Conservation (phyloP, 73 alveolate genomes). For the Symbiodinium natans region DNA sequence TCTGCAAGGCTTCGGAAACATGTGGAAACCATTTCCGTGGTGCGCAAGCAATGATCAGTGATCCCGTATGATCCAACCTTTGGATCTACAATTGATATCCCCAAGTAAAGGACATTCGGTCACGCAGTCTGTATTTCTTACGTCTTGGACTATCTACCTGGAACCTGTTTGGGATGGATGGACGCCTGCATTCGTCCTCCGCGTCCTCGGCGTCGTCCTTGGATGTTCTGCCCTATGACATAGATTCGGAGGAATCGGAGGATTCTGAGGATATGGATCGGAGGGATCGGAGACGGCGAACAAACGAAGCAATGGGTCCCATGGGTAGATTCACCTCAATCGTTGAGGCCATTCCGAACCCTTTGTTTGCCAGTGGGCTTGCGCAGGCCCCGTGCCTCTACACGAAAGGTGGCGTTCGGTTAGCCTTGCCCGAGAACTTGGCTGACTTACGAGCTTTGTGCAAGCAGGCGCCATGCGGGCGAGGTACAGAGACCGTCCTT, state of each 20-base stretch:
- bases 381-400: not conserved
- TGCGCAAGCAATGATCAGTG: too few species aligned
- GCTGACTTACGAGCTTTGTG: not conserved
- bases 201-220: not conserved
- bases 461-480: not conserved
- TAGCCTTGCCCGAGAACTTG: not conserved
- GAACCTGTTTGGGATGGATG: not conserved
- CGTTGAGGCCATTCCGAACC: slow-evolving; percentile 2
- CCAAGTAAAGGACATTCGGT: too few species aligned
- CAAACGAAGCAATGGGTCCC: not conserved
- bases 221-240: not conserved
- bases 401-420: not conserved
- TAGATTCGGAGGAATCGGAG: not conserved
- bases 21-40: too few species aligned
- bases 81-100: too few species aligned
- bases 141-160: too few species aligned
- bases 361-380: not conserved
- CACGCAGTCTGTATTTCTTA: too few species aligned
- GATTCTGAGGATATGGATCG: too few species aligned
- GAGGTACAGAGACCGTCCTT: not conserved
- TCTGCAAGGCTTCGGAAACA: too few species aligned
- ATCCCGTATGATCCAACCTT: too few species aligned
- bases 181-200: not conserved
- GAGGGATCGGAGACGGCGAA: too few species aligned
- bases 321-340: not conserved